Evolutionary conservation across 2,329 filamentous ascomycete species (phyloP), one percentile per base, ranked within the genome.

Genomic region (Aspergillus unguis): DNA sequence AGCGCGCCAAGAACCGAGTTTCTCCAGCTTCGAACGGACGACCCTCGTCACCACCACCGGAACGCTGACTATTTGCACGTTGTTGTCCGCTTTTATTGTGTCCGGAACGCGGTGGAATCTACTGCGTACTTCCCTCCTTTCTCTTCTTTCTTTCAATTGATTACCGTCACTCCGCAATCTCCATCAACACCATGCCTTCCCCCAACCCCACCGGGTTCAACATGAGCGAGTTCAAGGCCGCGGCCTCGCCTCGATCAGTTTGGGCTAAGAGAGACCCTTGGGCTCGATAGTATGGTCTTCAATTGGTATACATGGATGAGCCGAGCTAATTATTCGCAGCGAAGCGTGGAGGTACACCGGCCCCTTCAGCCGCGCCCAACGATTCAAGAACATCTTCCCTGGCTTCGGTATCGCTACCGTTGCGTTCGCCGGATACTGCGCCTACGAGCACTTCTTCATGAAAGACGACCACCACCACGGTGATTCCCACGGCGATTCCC

Each of bases 281-380:
- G 84, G 77, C 74, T 65, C 74, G 82, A 77, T 71, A 78, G 84
- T 86, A 77, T 63, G 80, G 31, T 49, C 11, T 28, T 38, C 11
- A 29, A 23, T 31, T 28, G 11, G 2, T 32, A 26, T 38, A 28
- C 11, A 5, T 10, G 11, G 8, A 26, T 29, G 5, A 4, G 9
- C 6, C 31, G 29, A 41, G 46, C 56, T 67, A 53, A 66, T 63
- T 44, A 37, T 5, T 29, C 27, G 35, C 71, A 99, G 94, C 69
- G 94, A 99, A 79, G 83, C 88, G 69, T 99, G 94, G 94, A 84
- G 94, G 75, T 96, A 96, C 80, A 85, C 82, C 33, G 94, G 92
- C 58, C 86, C 84, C 50, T 97, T 96, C 80, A 87, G 86, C 61
- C 84, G 92, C 65, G 88, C 80, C 77, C 95, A 96, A 77, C 87